Percentiles rank a stretch among this genome's conserved stretches.
phyloP scores from a whole-genome alignment of 352 stramenopile genomes.

The Phytophthora parvispora region DNA sequence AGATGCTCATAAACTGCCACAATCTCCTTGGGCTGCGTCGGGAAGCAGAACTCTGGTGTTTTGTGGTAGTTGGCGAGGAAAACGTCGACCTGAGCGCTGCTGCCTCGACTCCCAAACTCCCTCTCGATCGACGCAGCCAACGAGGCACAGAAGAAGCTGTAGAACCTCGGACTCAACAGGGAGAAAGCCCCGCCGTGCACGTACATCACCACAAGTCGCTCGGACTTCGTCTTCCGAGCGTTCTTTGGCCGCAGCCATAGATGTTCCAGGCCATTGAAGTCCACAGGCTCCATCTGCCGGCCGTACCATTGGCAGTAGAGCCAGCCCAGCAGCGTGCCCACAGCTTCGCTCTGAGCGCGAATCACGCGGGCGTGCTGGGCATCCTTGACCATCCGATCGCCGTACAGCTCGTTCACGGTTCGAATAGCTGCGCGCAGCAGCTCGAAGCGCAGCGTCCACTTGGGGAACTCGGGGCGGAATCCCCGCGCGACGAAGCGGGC shows the following conservation, averaged over 20 bases:
- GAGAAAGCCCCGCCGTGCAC: slow-evolving; percentile 56
- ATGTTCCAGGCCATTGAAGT: slow-evolving; percentile 38
- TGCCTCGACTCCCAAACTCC: slow-evolving; percentile 20
- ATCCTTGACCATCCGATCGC: slow-evolving; percentile 30
- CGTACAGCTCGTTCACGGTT: slow-evolving; percentile 25
- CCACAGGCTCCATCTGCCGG: slow-evolving; percentile 17
- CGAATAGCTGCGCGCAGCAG: slow-evolving; percentile 26
- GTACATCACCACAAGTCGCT: slow-evolving; percentile 42
- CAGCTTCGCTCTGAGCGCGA: slow-evolving; percentile 29
- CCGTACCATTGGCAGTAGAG: slow-evolving; percentile 22
- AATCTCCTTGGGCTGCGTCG: slow-evolving; percentile 38
- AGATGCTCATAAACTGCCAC: slow-evolving; percentile 45
- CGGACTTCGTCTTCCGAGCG: not conserved
- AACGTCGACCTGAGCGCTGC: slow-evolving; percentile 37
- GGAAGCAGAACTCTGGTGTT: slow-evolving; percentile 46
- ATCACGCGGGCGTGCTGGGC: slow-evolving; percentile 28
- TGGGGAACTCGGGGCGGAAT: slow-evolving; percentile 35
- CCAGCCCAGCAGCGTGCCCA: slow-evolving; percentile 29
- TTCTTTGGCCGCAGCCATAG: slow-evolving; percentile 31
- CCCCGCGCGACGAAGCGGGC: slow-evolving; percentile 28
- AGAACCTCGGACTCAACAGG: slow-evolving; percentile 46
- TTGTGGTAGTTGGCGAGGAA: slow-evolving; percentile 67
- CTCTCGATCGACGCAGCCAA: slow-evolving; percentile 22
- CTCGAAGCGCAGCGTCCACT: slow-evolving; percentile 60
- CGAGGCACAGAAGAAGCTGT: slow-evolving; percentile 41